phyloP scores from a whole-genome alignment of 805 yeast genomes.

The Maudiozyma turicensis region DNA sequence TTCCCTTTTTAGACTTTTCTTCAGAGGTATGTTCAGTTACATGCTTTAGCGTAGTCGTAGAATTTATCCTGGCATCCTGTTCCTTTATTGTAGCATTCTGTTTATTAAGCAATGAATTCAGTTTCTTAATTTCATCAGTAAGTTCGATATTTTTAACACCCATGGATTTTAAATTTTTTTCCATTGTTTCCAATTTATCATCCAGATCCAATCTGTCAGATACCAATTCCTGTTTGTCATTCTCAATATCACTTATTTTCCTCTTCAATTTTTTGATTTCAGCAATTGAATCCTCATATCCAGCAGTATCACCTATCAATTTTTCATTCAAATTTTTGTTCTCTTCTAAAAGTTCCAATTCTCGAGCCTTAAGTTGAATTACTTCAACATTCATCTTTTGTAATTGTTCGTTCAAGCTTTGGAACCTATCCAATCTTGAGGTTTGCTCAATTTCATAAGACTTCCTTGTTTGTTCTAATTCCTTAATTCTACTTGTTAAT shows the following conservation, averaged over 20 bases:
- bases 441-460: constrained; percentile 13
- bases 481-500: constrained; percentile 13
- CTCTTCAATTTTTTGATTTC: constrained; percentile 15
- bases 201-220: constrained; percentile 20
- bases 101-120: neutral
- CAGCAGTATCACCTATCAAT: constrained; percentile 11
- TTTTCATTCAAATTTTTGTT: constrained; percentile 16
- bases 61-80: no score
- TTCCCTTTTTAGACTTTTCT: neutral
- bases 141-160: constrained; percentile 7
- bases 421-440: constrained; percentile 11
- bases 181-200: constrained; percentile 18
- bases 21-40: neutral
- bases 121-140: neutral
- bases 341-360: constrained; percentile 21
- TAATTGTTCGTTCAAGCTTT: constrained; percentile 22
- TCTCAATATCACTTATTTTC: constrained; percentile 10
- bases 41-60: no score
- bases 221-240: constrained; percentile 14
- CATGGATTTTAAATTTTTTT: constrained; percentile 8
- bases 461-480: constrained; percentile 13
- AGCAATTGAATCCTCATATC: constrained; percentile 12
- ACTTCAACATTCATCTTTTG: constrained; percentile 24
- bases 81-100: neutral
- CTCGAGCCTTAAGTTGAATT: constrained; percentile 24